Conservation (phyloP, 2,329 filamentous ascomycete species). For the Xylaria sp. region DNA sequence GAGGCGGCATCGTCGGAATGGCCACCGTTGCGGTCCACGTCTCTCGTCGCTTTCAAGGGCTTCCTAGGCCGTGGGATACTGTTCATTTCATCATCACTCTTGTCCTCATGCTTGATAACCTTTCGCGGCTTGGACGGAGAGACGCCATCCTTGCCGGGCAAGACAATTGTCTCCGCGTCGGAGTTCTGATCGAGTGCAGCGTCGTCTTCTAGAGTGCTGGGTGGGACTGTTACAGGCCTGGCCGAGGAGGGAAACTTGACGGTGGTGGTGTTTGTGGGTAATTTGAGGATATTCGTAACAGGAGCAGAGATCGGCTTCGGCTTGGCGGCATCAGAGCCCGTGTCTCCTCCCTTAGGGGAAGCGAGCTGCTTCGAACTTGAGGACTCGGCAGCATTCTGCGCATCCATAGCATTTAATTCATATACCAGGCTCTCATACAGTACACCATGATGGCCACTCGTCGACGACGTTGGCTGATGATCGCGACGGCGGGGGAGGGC, state of each 20-base stretch:
- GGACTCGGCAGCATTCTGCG: constrained; percentile 73
- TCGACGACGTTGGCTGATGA: constrained; percentile 47
- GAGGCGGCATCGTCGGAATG: constrained; percentile 51
- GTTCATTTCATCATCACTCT: constrained; percentile 65
- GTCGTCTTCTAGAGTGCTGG: constrained; percentile 55
- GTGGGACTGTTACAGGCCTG: constrained; percentile 45
- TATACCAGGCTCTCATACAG: constrained; percentile 57
- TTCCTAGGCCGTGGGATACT: constrained; percentile 48
- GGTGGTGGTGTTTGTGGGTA: constrained; percentile 34
- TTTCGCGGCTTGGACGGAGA: constrained; percentile 72
- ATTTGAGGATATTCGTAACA: constrained; percentile 40
- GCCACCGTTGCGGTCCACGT: constrained; percentile 43
- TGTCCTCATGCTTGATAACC: constrained; percentile 72
- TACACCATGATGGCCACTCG: constrained; percentile 68
- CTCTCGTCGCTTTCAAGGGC: constrained; percentile 50
- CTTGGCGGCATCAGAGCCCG: constrained; percentile 50
- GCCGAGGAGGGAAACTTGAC: constrained; percentile 42
- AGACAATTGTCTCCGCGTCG: constrained; percentile 76
- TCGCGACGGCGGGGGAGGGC: constrained; percentile 33
- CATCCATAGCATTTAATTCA: constrained; percentile 74
- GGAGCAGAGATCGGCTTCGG: constrained; percentile 43
- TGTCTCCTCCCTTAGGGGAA: constrained; percentile 59
- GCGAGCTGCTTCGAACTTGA: constrained; percentile 68
- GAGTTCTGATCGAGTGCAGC: constrained; percentile 68
- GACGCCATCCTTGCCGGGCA: constrained; percentile 71